A percentile compares a stretch with the other conserved stretches of the same genome.
Conservation (phyloP, 2,329 filamentous ascomycete genomes). For the Diplodia corticola region DNA sequence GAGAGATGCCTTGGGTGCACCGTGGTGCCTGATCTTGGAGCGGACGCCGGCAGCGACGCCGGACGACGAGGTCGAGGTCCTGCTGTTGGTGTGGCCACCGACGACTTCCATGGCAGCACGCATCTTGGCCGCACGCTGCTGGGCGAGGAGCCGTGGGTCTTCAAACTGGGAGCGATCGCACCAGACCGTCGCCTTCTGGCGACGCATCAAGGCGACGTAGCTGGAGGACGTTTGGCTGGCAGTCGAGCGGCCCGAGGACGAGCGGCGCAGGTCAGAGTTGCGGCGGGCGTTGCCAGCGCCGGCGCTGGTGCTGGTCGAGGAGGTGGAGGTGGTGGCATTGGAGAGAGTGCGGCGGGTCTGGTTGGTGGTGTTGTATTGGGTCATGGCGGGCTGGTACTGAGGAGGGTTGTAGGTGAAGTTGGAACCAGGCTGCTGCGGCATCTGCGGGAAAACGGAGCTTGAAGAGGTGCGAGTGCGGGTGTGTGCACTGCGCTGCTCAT, state of each 20-base stretch:
- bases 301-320: conserved; percentile 54
- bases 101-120: conserved; percentile 82
- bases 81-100: conserved; percentile 52
- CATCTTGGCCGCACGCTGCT: conserved; percentile 84
- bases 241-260: conserved; percentile 76
- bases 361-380: conserved; percentile 25
- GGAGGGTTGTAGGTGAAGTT: conserved; percentile 29
- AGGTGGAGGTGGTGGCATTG: conserved; percentile 71
- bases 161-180: conserved; percentile 92
- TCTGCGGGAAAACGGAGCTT: conserved; percentile 37
- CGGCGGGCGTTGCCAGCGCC: conserved; percentile 48
- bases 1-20: conserved; percentile 74
- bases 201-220: conserved; percentile 93
- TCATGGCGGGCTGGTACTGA: conserved; percentile 23
- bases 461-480: conserved; percentile 41
- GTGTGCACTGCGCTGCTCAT: conserved; percentile 31
- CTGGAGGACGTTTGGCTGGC: conserved; percentile 60
- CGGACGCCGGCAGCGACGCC: conserved; percentile 57
- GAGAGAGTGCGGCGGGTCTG: conserved; percentile 59
- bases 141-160: conserved; percentile 78
- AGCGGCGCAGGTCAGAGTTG: conserved; percentile 64
- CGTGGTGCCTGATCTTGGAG: conserved; percentile 86
- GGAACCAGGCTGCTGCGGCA: conserved; percentile 24
- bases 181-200: conserved; percentile 98
- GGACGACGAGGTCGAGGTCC: conserved; percentile 40